Base-by-base conservation (phyloP, 305 asterid genomes). In the Fraxinus albicans region DNA sequence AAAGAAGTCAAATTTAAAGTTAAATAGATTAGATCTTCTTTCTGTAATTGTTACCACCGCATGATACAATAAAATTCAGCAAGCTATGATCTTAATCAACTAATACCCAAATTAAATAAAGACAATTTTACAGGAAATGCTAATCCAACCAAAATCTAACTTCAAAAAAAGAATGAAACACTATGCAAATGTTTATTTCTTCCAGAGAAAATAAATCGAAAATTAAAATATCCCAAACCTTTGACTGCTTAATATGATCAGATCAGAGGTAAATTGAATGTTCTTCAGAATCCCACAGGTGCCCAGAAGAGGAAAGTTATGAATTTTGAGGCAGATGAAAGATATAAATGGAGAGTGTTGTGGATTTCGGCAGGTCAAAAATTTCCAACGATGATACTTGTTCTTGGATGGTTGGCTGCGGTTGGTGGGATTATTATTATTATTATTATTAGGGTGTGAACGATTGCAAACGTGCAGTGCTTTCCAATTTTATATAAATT, bases 201-300 rank as follows among this genome's bases (percentile, higher is more conserved):
- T 19, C 65, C 35, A 9, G 25, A 67, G 72, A 53, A 8, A 34
- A 17, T 72, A 79, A 81, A 83, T 31, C 42, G 36, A 70, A n/a
- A 38, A 81, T 3, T 21, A 80, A 73, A 74, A 73, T 58, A 83
- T 58, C 80, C 47, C 87, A 74, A 65, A 90, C 93, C 91, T 87
- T 81, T 69, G 21, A 4, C 60, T 55, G 81, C 73, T 88, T 73
- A 67, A 21, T 67, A 13, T 27, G 36, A 10, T 67, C 74, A 4
- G 74, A 63, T 34, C 7, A 10, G 36, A 60, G 86, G 42, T 85
- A 77, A 82, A 82, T 80, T 36, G 82, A 79, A 27, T 79, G 55
- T 2, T 83, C 40, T 70, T 73, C 82, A 73, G 47, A 67, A 76
- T 81, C 31, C 21, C 69, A 55, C 17, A 76, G 75, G 42, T 23